Conservation (phyloP, 2,329 filamentous ascomycete genomes). For the Venturia nashicola region DNA sequence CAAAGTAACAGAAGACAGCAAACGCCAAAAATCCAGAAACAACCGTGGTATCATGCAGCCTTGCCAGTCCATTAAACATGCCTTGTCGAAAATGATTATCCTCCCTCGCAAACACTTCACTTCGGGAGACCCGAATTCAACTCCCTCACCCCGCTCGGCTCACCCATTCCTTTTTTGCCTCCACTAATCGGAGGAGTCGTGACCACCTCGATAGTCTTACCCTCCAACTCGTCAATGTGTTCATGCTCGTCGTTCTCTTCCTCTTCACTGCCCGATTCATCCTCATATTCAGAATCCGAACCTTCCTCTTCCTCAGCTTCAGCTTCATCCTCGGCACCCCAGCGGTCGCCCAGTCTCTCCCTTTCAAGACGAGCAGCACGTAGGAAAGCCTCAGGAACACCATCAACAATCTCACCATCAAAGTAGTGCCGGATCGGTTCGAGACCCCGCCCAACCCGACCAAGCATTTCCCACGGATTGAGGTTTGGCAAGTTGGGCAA, state of each 20-base stretch:
- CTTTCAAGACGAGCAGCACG: not conserved
- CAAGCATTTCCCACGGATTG: constrained; percentile 18
- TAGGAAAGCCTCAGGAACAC: constrained; percentile 13
- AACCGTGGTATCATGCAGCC: not conserved
- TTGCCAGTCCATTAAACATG: not conserved
- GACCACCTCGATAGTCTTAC: not conserved
- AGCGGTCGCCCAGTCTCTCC: not conserved
- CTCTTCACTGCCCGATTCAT: constrained; percentile 16
- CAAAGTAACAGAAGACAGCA: not conserved
- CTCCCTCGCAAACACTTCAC: not conserved
- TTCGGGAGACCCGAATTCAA: not conserved
- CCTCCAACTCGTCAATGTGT: not conserved
- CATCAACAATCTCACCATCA: constrained; percentile 14
- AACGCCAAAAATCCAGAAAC: not conserved
- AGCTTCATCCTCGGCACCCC: not conserved
- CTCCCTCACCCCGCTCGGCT: not conserved
- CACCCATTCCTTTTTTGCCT: not conserved
- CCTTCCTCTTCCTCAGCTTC: constrained; percentile 11
- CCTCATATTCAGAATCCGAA: constrained; percentile 17
- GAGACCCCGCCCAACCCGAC: constrained; percentile 13
- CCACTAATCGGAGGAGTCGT: not conserved
- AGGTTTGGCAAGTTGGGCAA: constrained; percentile 6
- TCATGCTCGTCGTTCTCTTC: constrained; percentile 13
- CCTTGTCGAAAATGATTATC: not conserved
- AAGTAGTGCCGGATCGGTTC: constrained; percentile 26